phyloP scores from a whole-genome alignment of 2,329 filamentous ascomycete genomes.

The Stagonosporopsis vannaccii region DNA sequence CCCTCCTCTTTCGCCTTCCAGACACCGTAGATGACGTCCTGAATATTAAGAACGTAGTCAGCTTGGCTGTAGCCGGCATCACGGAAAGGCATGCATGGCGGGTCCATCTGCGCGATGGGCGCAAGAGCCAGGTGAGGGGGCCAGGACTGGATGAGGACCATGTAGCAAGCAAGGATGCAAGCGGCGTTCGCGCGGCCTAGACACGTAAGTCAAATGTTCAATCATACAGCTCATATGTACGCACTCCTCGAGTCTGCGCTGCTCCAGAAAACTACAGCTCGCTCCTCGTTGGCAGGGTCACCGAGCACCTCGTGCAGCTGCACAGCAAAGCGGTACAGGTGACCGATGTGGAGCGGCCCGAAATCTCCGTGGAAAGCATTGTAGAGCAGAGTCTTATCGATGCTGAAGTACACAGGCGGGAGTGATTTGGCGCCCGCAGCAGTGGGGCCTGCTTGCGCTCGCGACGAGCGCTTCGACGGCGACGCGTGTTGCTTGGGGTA shows the following conservation, averaged over 20 bases:
- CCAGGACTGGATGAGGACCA: constrained; percentile 98
- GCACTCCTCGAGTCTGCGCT: constrained; percentile 87
- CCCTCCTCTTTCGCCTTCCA: constrained; percentile 99
- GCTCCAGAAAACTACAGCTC: constrained; percentile 96
- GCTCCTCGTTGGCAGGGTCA: constrained; percentile 86
- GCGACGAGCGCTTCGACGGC: constrained; percentile 77
- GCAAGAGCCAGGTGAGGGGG: constrained; percentile 93
- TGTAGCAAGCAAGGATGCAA: constrained; percentile 95
- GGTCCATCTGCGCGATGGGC: constrained; percentile 94
- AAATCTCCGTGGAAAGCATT: constrained; percentile 99
- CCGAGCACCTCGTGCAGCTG: constrained; percentile 95
- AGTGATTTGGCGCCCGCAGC: constrained; percentile 60
- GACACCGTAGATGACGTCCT: constrained; percentile 97
- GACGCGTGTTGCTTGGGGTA: constrained; percentile 73
- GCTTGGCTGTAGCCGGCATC: constrained; percentile 98
- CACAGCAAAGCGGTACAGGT: constrained; percentile 94
- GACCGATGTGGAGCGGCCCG: constrained; percentile 94
- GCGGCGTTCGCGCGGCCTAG: constrained; percentile 89
- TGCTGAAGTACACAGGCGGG: constrained; percentile 90
- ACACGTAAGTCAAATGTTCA: constrained; percentile 25
- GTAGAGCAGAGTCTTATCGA: constrained; percentile 91
- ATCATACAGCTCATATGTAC: constrained; percentile 45
- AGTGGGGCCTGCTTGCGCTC: constrained; percentile 66
- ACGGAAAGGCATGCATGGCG: constrained; percentile 97
- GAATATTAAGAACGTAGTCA: constrained; percentile 93